Evolutionary conservation across 2,329 filamentous ascomycete species (phyloP).

Genomic region (Trichoderma sp.): DNA sequence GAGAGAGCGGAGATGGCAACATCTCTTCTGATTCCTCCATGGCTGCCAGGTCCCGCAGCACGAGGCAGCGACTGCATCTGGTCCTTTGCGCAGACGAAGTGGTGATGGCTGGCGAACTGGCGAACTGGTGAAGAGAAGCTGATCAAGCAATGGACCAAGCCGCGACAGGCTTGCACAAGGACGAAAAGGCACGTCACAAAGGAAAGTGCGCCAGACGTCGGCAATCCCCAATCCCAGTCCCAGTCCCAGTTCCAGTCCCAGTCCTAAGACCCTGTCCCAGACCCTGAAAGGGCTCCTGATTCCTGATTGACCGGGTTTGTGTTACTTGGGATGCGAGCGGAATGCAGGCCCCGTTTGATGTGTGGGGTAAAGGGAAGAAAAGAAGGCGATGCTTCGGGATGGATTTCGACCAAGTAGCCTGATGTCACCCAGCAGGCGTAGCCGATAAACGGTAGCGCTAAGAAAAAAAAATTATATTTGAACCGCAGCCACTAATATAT

Average conservation of each 20-base stretch:
- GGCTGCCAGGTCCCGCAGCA: slow-evolving; percentile 32
- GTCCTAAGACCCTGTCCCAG: not conserved
- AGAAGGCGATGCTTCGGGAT: slow-evolving; percentile 14
- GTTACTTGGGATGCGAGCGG: not conserved
- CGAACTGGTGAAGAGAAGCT: not conserved
- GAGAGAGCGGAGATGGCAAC: slow-evolving; percentile 43
- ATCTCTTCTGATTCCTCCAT: slow-evolving; percentile 61
- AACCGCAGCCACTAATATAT: not conserved
- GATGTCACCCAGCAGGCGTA: slow-evolving; percentile 14
- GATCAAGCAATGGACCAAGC: not conserved
- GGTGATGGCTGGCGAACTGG: not conserved
- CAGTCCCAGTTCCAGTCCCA: not conserved
- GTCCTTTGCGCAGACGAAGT: slow-evolving; percentile 22
- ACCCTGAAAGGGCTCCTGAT: slow-evolving; percentile 5
- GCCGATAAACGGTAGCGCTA: not conserved
- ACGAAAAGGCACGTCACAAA: not conserved
- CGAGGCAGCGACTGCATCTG: slow-evolving; percentile 36
- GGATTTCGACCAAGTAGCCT: not conserved
- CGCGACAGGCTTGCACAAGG: not conserved
- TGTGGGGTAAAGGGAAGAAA: slow-evolving; percentile 12
- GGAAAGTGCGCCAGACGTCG: not conserved
- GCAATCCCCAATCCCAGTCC: not conserved
- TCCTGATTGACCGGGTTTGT: not conserved
- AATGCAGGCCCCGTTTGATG: slow-evolving; percentile 1
- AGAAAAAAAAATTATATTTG: not conserved